Evolutionary conservation across 768 basidiomycete genomes (phyloP), one percentile per base, ranked within the genome.

Genomic region (Suillus lakei): DNA sequence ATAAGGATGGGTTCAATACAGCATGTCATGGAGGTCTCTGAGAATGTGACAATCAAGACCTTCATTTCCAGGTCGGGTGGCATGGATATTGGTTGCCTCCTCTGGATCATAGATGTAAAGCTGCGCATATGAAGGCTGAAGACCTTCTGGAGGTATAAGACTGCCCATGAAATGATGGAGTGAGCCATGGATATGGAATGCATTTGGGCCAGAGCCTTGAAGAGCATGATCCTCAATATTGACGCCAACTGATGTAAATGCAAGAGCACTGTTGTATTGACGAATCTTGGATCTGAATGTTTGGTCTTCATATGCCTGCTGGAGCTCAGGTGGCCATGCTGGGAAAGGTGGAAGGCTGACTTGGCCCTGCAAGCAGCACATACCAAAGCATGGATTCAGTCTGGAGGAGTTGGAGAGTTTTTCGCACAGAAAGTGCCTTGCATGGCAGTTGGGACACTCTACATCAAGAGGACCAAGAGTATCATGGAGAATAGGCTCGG

Each of bases 181-280:
- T 46, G 78, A 69, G 0, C 78, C 80, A 68, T 70, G 74, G 7
- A 84, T 76, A 0, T 66, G 62, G 62, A 80, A 82, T 10, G 77
- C 71, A 16, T 73, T 77, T 5, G 77, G 75, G 0, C 78, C 80
- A 69, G 71, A 23, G 64, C 75, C 71, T 68, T 68, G 46, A 55
- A 75, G 72, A 36, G 78, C 60, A 3, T 65, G 61, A 16, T 74
- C 41, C 63, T 82, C 79, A 28, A 77, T 67, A 5, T 66, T 53
- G 2, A 77, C 75, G 12, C 76, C 76, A 0, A 83, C 36, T 0
- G 81, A 83, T 0, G 78, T 80, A 62, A 83, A 82, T 0, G 81
- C 71, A 54, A 84, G 70, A 1, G 83, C 77, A 43, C 70, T 67
- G 61, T 85, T 85, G 50, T 84, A 84, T 32, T 79, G 76, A 13